These are phyloP conservation scores for Globisporangium paroecandrum DNA, from an alignment of 352 stramenopile species.

Conservation along the genomic window DNA sequence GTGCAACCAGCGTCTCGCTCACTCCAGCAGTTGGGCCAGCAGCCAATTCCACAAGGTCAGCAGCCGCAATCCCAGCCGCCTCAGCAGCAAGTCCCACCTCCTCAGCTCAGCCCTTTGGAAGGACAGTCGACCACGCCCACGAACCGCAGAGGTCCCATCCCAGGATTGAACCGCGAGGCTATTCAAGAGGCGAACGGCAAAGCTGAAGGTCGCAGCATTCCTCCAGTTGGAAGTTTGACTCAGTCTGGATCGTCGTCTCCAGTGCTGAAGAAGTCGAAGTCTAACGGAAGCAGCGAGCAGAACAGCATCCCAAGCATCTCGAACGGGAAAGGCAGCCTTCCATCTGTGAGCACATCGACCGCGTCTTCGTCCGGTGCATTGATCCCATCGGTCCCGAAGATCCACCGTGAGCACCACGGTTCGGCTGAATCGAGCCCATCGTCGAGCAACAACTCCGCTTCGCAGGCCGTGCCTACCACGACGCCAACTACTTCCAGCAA, in stretches of 20 bases:
- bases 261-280: constrained; percentile 77
- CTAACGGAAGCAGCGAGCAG: constrained; percentile 37
- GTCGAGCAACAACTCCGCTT: constrained; percentile 28
- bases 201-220: constrained; percentile 24
- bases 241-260: constrained; percentile 49
- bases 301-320: constrained; percentile 61
- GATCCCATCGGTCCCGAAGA: constrained; percentile 51
- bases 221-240: constrained; percentile 22
- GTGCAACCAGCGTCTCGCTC: constrained; percentile 70
- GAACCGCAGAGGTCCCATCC: constrained; percentile 51
- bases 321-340: constrained; percentile 61
- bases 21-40: constrained; percentile 60
- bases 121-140: constrained; percentile 51
- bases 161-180: constrained; percentile 57
- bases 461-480: constrained; percentile 22
- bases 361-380: constrained; percentile 23
- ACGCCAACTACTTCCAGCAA: constrained; percentile 29
- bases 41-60: constrained; percentile 35
- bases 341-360: constrained; percentile 34
- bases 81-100: constrained; percentile 27
- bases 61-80: constrained; percentile 18
- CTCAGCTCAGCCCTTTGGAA: constrained; percentile 63
- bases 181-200: constrained; percentile 56
- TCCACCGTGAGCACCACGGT: constrained; percentile 50
- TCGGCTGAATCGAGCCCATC: constrained; percentile 59